Evolutionary conservation across 345 rosid species (phyloP), one percentile per base, ranked within the genome.

Genomic region (Rhodamnia rubescens): DNA sequence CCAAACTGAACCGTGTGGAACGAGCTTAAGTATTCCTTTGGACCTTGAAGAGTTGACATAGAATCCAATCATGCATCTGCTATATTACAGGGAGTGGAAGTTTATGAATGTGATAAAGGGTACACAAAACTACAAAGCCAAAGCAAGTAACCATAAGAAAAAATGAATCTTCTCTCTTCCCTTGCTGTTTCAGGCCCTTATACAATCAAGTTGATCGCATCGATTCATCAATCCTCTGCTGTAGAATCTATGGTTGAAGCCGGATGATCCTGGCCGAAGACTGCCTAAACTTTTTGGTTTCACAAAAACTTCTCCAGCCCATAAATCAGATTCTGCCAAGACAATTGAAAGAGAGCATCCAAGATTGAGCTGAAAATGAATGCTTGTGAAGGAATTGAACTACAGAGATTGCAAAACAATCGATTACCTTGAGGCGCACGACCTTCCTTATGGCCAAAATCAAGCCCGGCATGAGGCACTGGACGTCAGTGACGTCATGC

Each of bases 381-480:
- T 85, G 56, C 85, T 64, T 74, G 64, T 59, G 85, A 82, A 49
- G 81, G 53, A 85, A 78, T 47, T 59, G 50, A 81, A 82, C 42
- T 32, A 88, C 3, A 36, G 53, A 27, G 20, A 15, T 27, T 20
- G 49, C 44, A 16, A 29, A 75, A 11, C 24, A 10, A 83, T 27
- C 59, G 75, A 83, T 90, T 93, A 96, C 98, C 98, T 93, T 96
- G 29, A 97, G 92, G 82, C 97, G 95, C 49, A 95, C 92, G 42
- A 96, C 98, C 94, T 95, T 97, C 90, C 99, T 94, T 74, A 97
- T 93, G 49, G 93, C 95, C 84, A 97, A 88, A 88, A 97, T 88
- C 78, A 96, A 90, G 82, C 99, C 99, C 18, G 99, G 98, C 98
- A 94, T 96, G 91, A 97, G 95, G 91, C 93, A 86, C 88, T 91